Percentiles rank a stretch among this genome's conserved stretches.
Conservation (phyloP, 148 eudicot species). For the Pharnaceum exiguum region DNA sequence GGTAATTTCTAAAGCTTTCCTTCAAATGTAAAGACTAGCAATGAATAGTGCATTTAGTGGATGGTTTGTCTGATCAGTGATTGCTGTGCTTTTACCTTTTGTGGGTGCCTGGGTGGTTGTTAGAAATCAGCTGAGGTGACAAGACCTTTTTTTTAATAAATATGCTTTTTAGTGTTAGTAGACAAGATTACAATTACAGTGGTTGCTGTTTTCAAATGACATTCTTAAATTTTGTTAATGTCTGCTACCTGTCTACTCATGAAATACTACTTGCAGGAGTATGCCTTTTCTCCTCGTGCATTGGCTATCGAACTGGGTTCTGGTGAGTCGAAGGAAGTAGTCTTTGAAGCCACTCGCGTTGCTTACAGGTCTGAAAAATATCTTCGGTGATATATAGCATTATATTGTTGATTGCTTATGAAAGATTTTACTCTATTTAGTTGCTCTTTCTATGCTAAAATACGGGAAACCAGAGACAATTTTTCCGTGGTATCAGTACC, state of each 20-base stretch:
- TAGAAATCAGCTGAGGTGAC: no score
- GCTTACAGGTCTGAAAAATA: slow-evolving; percentile 71
- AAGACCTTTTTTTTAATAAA: no score
- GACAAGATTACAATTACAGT: no score
- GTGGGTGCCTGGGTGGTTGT: no score
- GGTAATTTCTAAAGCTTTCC: slow-evolving; percentile 38
- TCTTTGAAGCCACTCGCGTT: slow-evolving; percentile 95
- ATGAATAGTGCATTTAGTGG: background rate
- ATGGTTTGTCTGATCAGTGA: slow-evolving; percentile 2
- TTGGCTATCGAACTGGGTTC: slow-evolving; percentile 92
- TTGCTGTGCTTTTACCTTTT: no score
- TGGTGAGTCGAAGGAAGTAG: slow-evolving; percentile 75
- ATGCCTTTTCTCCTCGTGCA: slow-evolving; percentile 91
- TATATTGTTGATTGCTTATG: no score
- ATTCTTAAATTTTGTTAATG: background rate
- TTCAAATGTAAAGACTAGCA: background rate
- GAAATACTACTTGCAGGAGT: slow-evolving; percentile 53
- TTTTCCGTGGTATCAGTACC: no score
- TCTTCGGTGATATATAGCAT: background rate
- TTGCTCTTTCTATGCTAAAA: background rate
- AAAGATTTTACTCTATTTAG: background rate
- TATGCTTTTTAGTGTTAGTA: no score
- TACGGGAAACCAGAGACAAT: no score
- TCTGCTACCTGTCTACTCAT: slow-evolving; percentile 16
- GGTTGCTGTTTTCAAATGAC: background rate